Evolutionary conservation across 768 basidiomycete genomes (phyloP).

Genomic region (Mycena filopes): DNA sequence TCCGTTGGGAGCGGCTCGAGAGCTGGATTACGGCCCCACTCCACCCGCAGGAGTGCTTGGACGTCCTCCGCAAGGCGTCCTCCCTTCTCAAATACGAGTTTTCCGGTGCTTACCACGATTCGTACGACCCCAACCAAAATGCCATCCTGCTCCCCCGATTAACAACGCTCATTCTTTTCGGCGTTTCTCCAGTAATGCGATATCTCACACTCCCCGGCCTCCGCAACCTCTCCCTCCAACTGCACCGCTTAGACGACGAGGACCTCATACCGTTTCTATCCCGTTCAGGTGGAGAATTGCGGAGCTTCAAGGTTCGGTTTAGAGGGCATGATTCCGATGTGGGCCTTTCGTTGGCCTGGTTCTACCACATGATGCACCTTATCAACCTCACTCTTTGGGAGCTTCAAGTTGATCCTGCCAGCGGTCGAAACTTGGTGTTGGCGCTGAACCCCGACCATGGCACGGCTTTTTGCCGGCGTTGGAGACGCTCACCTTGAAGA

Average conservation of each 20-base stretch:
- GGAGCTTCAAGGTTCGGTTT: not conserved
- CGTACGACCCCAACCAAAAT: not conserved
- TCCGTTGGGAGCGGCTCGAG: not conserved
- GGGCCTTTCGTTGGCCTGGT: not conserved
- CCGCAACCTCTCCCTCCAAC: not conserved
- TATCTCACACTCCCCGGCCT: constrained; percentile 13
- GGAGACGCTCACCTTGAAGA: not conserved
- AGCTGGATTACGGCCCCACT: not conserved
- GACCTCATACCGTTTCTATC: not conserved
- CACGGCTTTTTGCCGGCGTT: not conserved
- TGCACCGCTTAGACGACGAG: not conserved
- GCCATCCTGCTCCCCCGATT: not conserved
- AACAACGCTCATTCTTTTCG: not conserved
- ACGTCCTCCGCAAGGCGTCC: not conserved
- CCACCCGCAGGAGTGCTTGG: constrained; percentile 1
- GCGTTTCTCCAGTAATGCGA: not conserved
- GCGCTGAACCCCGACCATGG: constrained; percentile 1
- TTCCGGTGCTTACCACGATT: not conserved
- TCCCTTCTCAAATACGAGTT: not conserved
- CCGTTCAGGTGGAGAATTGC: not conserved
- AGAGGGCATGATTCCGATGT: too few relatives aligned
- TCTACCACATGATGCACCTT: constrained; percentile 2
- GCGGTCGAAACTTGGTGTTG: not conserved
- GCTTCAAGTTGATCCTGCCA: not conserved
- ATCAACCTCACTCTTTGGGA: not conserved